A percentile compares a stretch with the other conserved stretches of the same genome.
Evolutionary conservation across 495 filamentous ascomycete genomes (phyloP).

Genomic region (Talaromyces liani): DNA sequence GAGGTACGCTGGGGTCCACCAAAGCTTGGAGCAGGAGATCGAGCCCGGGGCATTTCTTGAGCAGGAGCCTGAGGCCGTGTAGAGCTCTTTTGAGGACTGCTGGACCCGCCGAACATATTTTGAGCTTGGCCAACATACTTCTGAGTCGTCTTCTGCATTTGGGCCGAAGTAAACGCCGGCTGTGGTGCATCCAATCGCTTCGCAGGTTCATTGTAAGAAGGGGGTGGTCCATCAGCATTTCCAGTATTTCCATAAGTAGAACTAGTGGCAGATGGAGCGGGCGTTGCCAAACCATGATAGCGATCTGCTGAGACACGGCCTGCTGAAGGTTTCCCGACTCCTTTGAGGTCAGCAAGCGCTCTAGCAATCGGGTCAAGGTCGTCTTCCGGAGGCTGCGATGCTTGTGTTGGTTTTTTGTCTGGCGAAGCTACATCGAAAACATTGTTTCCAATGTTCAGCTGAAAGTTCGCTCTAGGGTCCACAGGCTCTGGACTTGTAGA

Average conservation of each 20-base stretch:
- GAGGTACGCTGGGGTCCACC: conserved; percentile 20
- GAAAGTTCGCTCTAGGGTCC: conserved; percentile 86
- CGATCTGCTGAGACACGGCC: conserved; percentile 84
- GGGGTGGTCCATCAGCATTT: conserved; percentile 51
- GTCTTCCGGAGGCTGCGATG: conserved; percentile 29
- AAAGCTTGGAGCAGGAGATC: conserved; percentile 58
- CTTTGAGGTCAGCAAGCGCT: conserved; percentile 88
- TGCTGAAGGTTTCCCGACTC: conserved; percentile 66
- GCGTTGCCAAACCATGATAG: conserved; percentile 85
- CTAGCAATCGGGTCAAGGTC: conserved; percentile 83
- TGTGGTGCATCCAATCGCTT: conserved; percentile 82
- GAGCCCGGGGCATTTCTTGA: conserved; percentile 36
- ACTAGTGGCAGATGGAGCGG: conserved; percentile 54
- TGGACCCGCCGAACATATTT: conserved; percentile 61
- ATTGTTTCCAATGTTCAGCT: conserved; percentile 93
- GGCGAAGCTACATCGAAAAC: conserved; percentile 94
- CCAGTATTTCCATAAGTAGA: conserved; percentile 50
- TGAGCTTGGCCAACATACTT: conserved; percentile 78
- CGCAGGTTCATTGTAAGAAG: conserved; percentile 72
- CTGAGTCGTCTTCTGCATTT: conserved; percentile 90
- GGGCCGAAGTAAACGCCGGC: conserved; percentile 81
- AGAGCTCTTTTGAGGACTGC: conserved; percentile 23
- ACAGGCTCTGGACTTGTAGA: conserved; percentile 78
- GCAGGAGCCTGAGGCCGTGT: conserved; percentile 21
- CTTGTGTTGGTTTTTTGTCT: conserved; percentile 41